Base-by-base conservation (phyloP, 2,329 filamentous ascomycete genomes). In the Dactylellina cionopaga region DNA sequence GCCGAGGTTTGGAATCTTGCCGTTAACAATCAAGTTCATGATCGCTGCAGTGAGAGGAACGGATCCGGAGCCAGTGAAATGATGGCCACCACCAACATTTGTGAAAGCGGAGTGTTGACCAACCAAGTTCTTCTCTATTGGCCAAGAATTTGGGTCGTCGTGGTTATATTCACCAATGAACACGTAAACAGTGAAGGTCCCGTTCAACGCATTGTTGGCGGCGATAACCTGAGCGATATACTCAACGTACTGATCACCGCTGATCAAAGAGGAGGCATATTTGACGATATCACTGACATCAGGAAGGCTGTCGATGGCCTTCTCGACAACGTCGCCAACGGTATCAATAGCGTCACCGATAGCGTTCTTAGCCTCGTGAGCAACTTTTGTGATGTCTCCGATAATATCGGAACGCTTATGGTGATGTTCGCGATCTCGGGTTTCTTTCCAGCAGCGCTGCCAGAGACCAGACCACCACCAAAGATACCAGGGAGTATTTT, bases 71-170 rank as follows among this genome's bases (percentile, higher is more conserved):
- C 83, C 78, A 7, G 77, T 74, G 4, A 79, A 74, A 6, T 78
- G 70, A 5, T 76, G 66, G 3, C 75, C 75, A 6, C 77, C 76
- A 44, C 69, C 62, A 11, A 63, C 47, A 11, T 58, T 80, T 3
- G 80, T 80, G 49, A 82, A 80, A 5, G 80, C 77, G 2, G 79
- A 77, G 41, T 82, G 78, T 29, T 80, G 80, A 22, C 81, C 81
- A 19, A 83, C 79, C 24, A 81, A 80, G 52, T 82, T 81, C 19
- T 77, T 75, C 59, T 81, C 80, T 0, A 78, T 80, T 1, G 79
- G 76, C 80, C 82, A 80, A 15, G 70, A 74, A 10, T 43, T 43
- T 5, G 79, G 75, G n/a, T 79, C 75, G 2, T 73, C 39, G 25
- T 22, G 9, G 49, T 76, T 66, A 60, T 81, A 80, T 5, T 78